Percentiles rank a stretch among this genome's conserved stretches.
Conservation (phyloP, 306 rosid species). For the Trifolium pratense region DNA sequence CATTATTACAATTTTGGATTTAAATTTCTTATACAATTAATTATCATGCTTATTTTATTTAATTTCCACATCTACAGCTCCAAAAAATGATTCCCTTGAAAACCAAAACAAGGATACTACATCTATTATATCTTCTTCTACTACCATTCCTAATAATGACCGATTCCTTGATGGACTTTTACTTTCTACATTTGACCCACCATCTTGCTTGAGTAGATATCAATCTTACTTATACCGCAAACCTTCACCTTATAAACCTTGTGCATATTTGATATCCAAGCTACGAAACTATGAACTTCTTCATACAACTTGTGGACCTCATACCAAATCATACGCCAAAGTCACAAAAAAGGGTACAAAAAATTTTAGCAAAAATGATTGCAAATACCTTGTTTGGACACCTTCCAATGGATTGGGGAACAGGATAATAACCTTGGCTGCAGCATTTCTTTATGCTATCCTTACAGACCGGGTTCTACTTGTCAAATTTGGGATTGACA, state of each 20-base stretch:
- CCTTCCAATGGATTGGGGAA: slow-evolving; percentile 75
- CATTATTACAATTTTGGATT: slow-evolving; percentile 11
- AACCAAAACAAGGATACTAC: slow-evolving; percentile 25
- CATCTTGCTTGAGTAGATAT: slow-evolving; percentile 69
- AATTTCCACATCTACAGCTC: slow-evolving; percentile 36
- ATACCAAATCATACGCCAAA: slow-evolving; percentile 56
- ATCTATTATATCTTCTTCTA: slow-evolving; percentile 6
- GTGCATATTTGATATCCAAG: slow-evolving; percentile 61
- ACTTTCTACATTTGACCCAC: slow-evolving; percentile 56
- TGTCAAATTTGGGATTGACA: slow-evolving; percentile 68
- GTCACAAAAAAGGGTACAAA: slow-evolving; percentile 47
- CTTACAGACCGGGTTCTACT: slow-evolving; percentile 77
- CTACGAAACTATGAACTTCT: slow-evolving; percentile 74
- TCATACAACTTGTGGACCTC: slow-evolving; percentile 73
- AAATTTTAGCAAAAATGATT: slow-evolving; percentile 40
- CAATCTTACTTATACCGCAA: slow-evolving; percentile 63
- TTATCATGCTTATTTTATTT: slow-evolving; percentile 13
- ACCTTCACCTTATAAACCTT: slow-evolving; percentile 59
- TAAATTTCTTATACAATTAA: not conserved
- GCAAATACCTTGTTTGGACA: slow-evolving; percentile 74
- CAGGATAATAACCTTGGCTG: slow-evolving; percentile 68
- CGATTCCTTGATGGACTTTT: slow-evolving; percentile 66
- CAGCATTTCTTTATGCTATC: slow-evolving; percentile 74
- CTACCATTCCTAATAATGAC: slow-evolving; percentile 27
- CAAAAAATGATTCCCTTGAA: slow-evolving; percentile 36